Base-by-base conservation (phyloP, 805 yeast species). In the Yamadazyma tumulicola region DNA sequence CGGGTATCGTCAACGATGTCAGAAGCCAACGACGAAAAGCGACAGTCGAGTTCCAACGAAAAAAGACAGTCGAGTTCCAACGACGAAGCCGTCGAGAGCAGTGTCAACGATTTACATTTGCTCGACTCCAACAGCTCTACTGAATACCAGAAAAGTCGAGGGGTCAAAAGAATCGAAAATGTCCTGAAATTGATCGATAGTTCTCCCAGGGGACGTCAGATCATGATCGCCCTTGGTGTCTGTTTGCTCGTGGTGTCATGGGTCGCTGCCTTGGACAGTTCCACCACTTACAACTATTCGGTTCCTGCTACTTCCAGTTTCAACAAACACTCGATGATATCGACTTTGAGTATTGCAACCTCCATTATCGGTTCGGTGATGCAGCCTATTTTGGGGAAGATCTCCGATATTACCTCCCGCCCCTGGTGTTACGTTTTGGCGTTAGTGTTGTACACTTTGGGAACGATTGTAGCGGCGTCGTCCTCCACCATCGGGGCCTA, bases 301-400 rank as follows among this genome's bases (percentile, higher is more conserved):
- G 69, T 72, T 11, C 59, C 51, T 37, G 57, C 55, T 6, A 46
- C 57, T 11, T 49, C 56, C 4, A 37, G 46, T 26, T 52, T 43
- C 32, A 19, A 34, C 15, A 29, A 37, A 9, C 57, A 52, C 39
- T 45, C 59, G 1, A 38, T 44, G 42, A 31, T 54, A 15, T 40
- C 54, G 5, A 45, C 55, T 16, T 18, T 54, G 12, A 20, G 36
- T 21, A 51, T 49, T 30, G 56, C 57, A 8, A 47, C 46, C 16
- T 24, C 46, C 6, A 40, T 54, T 26, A 51, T 52, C 24, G 29
- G 39, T 5, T 49, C 58, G 19, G 45, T 53, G 19, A 35, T 43
- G 29, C 33, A 40, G 29, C 57, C 57, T 3, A 51, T 52, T 30
- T 31, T 51, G 16, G 55, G 54, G 13, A 52, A 52, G 23, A 29